Percentiles rank a stretch among this genome's conserved stretches.
Evolutionary conservation across 495 filamentous ascomycete genomes (phyloP).

Genomic region (Penicillium mononematosum): DNA sequence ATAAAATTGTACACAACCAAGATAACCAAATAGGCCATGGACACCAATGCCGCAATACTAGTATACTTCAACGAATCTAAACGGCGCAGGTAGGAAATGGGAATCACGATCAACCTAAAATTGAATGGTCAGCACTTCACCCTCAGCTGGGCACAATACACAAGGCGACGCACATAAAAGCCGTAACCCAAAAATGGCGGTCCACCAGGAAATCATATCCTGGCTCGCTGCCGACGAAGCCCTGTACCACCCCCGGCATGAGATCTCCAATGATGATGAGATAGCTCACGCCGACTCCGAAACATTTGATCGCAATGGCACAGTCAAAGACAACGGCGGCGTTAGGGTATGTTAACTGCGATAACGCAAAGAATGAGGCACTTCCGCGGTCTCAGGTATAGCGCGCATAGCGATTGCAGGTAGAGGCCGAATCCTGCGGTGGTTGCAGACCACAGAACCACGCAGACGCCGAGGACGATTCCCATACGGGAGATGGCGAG

Average conservation of each 20-base stretch:
- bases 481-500: conserved; percentile 89
- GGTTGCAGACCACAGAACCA: conserved; percentile 87
- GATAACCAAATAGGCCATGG: conserved; percentile 90
- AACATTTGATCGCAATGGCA: conserved; percentile 96
- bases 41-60: conserved; percentile 83
- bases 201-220: conserved; percentile 73
- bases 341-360: conserved; percentile 94
- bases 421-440: conserved; percentile 93
- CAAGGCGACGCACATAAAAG: conserved; percentile 68
- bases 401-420: conserved; percentile 86
- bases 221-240: conserved; percentile 62
- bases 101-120: conserved; percentile 83
- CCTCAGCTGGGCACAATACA: neutral
- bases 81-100: conserved; percentile 83
- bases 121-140: conserved; percentile 13
- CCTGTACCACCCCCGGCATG: conserved; percentile 90
- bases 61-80: conserved; percentile 97
- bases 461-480: conserved; percentile 73
- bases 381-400: conserved; percentile 82
- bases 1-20: conserved; percentile 88
- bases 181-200: conserved; percentile 97
- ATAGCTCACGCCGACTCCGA: conserved; percentile 94
- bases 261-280: conserved; percentile 98
- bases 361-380: conserved; percentile 86
- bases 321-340: conserved; percentile 93